These are phyloP conservation scores for Kodamaea fukazawae DNA, from an alignment of 805 yeast species.

Conservation along the genomic window DNA sequence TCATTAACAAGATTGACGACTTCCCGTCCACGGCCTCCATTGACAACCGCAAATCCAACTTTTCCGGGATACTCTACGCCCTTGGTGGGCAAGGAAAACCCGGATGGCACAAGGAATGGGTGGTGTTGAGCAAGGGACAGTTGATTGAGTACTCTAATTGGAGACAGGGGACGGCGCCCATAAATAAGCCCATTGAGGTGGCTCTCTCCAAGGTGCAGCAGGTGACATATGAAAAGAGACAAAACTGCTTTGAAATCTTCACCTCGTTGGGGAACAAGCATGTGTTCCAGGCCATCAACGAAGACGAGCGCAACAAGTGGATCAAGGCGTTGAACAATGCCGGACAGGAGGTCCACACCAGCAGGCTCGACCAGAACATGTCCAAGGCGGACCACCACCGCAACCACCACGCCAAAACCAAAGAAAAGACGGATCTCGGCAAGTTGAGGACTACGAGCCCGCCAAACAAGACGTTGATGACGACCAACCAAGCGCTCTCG, in stretches of 20 bases:
- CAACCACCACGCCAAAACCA: not conserved
- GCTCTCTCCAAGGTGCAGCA: constrained; percentile 64
- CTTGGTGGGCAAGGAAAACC: constrained; percentile 59
- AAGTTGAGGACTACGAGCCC: not conserved
- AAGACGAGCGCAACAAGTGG: constrained; percentile 70
- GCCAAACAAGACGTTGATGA: not conserved
- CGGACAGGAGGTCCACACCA: constrained; percentile 40
- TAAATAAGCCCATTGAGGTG: constrained; percentile 67
- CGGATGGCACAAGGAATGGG: constrained; percentile 91
- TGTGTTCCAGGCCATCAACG: constrained; percentile 70
- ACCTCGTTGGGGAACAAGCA: constrained; percentile 67
- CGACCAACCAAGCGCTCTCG: constrained; percentile 19
- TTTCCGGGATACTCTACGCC: constrained; percentile 53
- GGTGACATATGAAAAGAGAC: constrained; percentile 44
- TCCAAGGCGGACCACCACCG: not conserved
- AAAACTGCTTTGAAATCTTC: constrained; percentile 68
- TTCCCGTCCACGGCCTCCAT: constrained; percentile 1
- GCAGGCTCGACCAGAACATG: constrained; percentile 14
- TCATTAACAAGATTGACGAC: constrained; percentile 4
- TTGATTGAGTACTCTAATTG: constrained; percentile 75
- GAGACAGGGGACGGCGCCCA: constrained; percentile 63
- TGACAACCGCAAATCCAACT: constrained; percentile 26
- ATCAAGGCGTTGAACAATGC: constrained; percentile 60
- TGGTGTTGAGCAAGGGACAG: constrained; percentile 65
- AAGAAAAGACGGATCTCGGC: not conserved